Conservation (phyloP, 352 stramenopile genomes). For the Globisporangium lucens region DNA sequence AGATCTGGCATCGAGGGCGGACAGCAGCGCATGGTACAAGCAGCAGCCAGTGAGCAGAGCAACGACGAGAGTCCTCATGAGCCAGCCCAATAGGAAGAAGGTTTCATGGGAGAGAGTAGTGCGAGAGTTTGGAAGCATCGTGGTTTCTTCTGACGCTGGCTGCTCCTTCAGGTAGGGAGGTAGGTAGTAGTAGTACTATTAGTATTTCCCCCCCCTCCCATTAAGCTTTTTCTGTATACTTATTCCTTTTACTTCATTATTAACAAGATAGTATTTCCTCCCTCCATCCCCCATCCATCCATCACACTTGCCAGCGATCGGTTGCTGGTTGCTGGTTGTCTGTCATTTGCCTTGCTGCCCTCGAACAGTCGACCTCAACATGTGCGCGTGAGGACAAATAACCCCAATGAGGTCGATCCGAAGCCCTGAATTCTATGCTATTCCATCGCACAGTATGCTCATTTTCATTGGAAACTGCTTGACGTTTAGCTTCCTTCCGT, state of each 20-base stretch:
- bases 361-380: no score
- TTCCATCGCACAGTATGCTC: not conserved
- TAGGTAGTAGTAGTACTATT: not conserved
- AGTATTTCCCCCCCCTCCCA: not conserved
- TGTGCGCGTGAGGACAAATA: no score
- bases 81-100: not conserved
- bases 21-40: not conserved
- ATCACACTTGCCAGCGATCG: not conserved
- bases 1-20: not conserved
- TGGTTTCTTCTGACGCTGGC: not conserved
- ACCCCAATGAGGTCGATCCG: no score
- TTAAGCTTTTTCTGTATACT: slow-evolving; percentile 16
- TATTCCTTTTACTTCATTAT: slow-evolving; percentile 12
- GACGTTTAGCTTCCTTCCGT: not conserved
- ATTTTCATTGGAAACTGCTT: not conserved
- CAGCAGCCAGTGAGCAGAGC: not conserved
- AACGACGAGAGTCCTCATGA: not conserved
- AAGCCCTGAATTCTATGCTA: no score
- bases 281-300: not conserved
- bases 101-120: not conserved
- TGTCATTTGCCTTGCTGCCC: not conserved
- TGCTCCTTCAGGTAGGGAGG: slow-evolving; percentile 1
- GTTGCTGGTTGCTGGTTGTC: not conserved
- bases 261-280: slow-evolving; percentile 8
- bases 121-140: not conserved